Percentiles rank a stretch among this genome's conserved stretches.
These are phyloP conservation scores for Mikania micrantha DNA, from an alignment of 129 eudicot species.

Conservation along the genomic window DNA sequence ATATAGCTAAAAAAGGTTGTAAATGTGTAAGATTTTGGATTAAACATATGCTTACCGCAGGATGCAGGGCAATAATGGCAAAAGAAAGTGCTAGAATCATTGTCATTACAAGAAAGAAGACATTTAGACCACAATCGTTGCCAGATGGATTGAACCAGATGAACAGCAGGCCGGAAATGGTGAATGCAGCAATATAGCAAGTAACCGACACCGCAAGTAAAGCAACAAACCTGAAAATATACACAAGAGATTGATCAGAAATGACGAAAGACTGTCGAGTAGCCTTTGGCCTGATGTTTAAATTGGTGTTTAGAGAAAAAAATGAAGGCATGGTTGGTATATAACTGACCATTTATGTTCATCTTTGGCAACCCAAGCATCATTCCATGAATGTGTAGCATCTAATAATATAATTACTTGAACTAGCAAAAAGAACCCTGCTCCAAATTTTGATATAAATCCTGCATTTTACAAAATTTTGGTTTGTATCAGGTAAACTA, in stretches of 20 bases:
- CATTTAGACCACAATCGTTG: constrained; percentile 85
- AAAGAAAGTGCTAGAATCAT: constrained; percentile 76
- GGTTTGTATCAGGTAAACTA: constrained; percentile 3
- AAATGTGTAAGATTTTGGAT: background rate
- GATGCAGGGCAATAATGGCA: constrained; percentile 78
- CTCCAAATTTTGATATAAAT: constrained; percentile 80
- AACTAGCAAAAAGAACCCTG: constrained; percentile 81
- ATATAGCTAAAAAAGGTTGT: no score
- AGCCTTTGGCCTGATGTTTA: background rate
- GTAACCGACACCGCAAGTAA: constrained; percentile 74
- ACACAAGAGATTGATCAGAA: background rate
- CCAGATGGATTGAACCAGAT: constrained; percentile 99
- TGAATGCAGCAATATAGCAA: constrained; percentile 78
- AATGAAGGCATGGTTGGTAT: background rate
- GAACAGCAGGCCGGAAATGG: constrained; percentile 63
- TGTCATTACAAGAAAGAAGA: constrained; percentile 92
- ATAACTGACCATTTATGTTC: constrained; percentile 85
- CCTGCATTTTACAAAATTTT: constrained; percentile 44
- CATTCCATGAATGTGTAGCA: constrained; percentile 96
- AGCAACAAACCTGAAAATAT: constrained; percentile 74
- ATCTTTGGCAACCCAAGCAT: constrained; percentile 98
- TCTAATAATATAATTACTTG: constrained; percentile 87
- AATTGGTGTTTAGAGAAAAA: background rate
- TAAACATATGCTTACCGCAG: constrained; percentile 7
- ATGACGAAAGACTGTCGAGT: constrained; percentile 1